A percentile compares a stretch with the other conserved stretches of the same genome.
Conservation (phyloP, 2,329 filamentous ascomycete genomes). For the Fusarium sp. region DNA sequence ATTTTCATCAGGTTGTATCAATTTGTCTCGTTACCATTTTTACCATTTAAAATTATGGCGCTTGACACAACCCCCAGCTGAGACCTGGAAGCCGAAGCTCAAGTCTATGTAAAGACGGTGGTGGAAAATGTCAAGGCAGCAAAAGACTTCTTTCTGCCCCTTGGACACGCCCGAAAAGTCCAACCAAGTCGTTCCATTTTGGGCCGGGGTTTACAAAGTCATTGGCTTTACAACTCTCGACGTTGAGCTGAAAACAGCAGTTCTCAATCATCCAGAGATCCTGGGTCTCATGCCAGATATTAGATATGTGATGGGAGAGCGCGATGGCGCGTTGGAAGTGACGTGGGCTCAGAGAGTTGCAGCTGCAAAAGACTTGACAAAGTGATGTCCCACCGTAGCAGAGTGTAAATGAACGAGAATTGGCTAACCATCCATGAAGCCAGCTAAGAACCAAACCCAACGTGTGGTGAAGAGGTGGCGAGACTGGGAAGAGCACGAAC, state of each 20-base stretch:
- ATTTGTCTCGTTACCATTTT: not conserved
- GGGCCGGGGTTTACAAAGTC: not conserved
- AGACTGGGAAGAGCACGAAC: not conserved
- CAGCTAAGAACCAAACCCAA: not conserved
- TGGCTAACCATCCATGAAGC: not conserved
- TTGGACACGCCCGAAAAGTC: not conserved
- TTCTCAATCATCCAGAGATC: not conserved
- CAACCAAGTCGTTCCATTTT: not conserved
- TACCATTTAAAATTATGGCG: not conserved
- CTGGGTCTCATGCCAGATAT: not conserved
- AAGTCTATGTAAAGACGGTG: not conserved
- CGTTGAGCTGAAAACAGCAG: not conserved
- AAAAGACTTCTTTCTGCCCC: not conserved
- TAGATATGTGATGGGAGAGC: not conserved
- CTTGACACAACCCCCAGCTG: not conserved
- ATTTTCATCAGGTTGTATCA: not conserved
- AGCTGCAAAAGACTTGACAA: not conserved
- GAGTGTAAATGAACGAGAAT: not conserved
- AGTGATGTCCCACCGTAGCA: not conserved
- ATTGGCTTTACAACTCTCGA: constrained; percentile 1
- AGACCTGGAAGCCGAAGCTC: not conserved
- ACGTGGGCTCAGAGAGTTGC: not conserved
- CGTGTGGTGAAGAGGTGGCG: not conserved
- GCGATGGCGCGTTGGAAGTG: not conserved
- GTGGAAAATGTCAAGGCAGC: not conserved